Percentiles rank a stretch among this genome's conserved stretches.
phyloP scores from a whole-genome alignment of 108 stramenopile genomes.

The Cylindrotheca closterium region DNA sequence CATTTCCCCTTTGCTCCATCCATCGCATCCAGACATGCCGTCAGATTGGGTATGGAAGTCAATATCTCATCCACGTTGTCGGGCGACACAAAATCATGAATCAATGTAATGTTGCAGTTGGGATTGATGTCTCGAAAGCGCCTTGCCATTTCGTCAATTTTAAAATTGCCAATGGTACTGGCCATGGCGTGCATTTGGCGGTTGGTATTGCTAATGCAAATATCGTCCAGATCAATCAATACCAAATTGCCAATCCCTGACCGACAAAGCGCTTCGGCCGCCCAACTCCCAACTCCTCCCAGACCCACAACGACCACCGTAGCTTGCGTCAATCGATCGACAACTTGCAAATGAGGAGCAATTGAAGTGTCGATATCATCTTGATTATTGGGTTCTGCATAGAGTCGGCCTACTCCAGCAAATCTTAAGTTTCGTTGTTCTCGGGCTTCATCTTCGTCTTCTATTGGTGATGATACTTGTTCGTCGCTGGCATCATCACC shows the following conservation, averaged over 20 bases:
- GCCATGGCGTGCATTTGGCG: conserved; percentile 77
- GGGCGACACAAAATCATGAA: conserved; percentile 69
- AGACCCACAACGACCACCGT: conserved; percentile 75
- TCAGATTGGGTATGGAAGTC: conserved; percentile 30
- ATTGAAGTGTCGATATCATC: neutral
- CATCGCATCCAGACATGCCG: conserved; percentile 75
- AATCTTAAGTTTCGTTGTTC: conserved; percentile 33
- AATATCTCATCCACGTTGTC: conserved; percentile 70
- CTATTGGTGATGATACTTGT: too few relatives aligned
- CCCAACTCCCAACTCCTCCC: conserved; percentile 87
- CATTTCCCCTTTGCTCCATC: conserved; percentile 72
- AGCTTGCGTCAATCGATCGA: conserved; percentile 46
- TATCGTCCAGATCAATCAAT: conserved; percentile 80
- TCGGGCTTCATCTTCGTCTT: conserved; percentile 1
- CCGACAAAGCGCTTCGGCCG: conserved; percentile 79
- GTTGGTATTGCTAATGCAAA: conserved; percentile 84
- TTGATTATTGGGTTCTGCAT: conserved; percentile 4
- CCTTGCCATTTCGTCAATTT: conserved; percentile 71
- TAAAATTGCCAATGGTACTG: conserved; percentile 64
- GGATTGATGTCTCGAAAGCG: conserved; percentile 74
- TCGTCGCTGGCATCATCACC: too few relatives aligned
- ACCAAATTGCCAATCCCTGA: conserved; percentile 76
- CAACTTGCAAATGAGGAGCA: conserved; percentile 11
- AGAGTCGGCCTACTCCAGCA: conserved; percentile 40
- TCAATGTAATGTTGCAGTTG: conserved; percentile 52